Evolutionary conservation across 2,329 filamentous ascomycete species (phyloP), one percentile per base, ranked within the genome.

Genomic region (Sporothrix mexicana): DNA sequence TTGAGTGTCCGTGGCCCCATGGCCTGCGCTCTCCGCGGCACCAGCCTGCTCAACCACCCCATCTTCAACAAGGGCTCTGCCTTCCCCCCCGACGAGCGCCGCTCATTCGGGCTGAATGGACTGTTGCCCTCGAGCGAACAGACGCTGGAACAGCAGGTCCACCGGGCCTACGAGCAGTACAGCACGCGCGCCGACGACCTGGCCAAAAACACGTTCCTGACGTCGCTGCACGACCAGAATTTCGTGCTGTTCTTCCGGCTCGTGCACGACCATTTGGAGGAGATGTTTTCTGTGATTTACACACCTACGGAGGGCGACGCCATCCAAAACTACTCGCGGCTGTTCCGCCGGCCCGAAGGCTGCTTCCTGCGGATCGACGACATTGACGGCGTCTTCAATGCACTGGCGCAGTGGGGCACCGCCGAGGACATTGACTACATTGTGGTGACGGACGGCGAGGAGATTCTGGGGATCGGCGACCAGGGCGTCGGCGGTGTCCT

Each of bases 251-350:
- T 93, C 80, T 97, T 91, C 80, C 90, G 86, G 88, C 85, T 97
- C 10, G 85, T 96, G 8, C 87, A 93, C 79, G 89, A 92, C 4
- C 91, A 97, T 77, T 82, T 97, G 23, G 90, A 92, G 75, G 93
- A 97, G 79, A 96, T 97, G 92, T 95, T 97, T 78, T 90, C 91
- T 55, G 84, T 97, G n/a, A 93, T 97, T 41, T 97, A 97, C 79
- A 97, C 94, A 0, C 94, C 94, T 0, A 97, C 94, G 0, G 94
- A 97, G 81, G 93, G 93, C 9, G 93, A 97, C 55, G 94, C 94
- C 0, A 97, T 97, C 69, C 89, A 93, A 76, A 92, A 95, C 75
- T 97, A 93, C 79, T 96, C 93, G 0, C 84, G 90, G 0, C 80
- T 96, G 0, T 97, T 97, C 78, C 84, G 94, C 12, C 85, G 88